A percentile compares a stretch with the other conserved stretches of the same genome.
Conservation (phyloP, 2,329 filamentous ascomycete genomes). For the Paecilomyces fulvus region DNA sequence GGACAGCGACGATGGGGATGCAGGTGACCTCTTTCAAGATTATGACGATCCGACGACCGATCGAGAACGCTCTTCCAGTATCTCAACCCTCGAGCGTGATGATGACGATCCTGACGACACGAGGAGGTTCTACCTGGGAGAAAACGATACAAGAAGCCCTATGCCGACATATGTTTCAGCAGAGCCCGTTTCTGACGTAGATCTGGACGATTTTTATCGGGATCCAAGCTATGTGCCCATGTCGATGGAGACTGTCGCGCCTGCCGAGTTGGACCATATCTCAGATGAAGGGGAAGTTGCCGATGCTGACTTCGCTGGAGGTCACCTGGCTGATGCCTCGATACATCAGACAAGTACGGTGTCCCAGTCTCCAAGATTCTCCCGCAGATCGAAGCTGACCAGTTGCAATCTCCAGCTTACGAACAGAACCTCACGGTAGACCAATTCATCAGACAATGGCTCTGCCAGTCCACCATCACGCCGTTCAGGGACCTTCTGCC, state of each 20-base stretch:
- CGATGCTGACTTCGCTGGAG: background rate
- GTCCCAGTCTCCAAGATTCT: background rate
- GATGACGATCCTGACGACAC: constrained; percentile 26
- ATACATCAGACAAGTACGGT: constrained; percentile 4
- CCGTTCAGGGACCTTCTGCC: constrained; percentile 11
- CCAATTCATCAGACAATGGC: constrained; percentile 36
- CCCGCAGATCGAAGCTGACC: background rate
- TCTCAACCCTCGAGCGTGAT: constrained; percentile 9
- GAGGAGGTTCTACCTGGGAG: constrained; percentile 24
- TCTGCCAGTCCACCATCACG: constrained; percentile 18
- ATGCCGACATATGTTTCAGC: background rate
- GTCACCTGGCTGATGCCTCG: constrained; percentile 2
- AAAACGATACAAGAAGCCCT: constrained; percentile 11
- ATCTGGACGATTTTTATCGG: constrained; percentile 23
- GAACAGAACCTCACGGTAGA: constrained; percentile 35
- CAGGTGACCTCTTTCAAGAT: constrained; percentile 15
- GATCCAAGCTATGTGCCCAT: constrained; percentile 12
- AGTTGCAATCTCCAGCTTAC: constrained; percentile 18
- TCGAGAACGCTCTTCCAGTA: constrained; percentile 5
- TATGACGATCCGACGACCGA: constrained; percentile 14
- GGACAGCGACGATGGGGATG: constrained; percentile 11
- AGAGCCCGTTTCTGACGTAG: constrained; percentile 9
- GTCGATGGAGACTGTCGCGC: constrained; percentile 6
- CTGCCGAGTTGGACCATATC: background rate
- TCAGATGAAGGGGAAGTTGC: background rate